Base-by-base conservation (phyloP, 1,139 yeast genomes). In the Taphrina populina region DNA sequence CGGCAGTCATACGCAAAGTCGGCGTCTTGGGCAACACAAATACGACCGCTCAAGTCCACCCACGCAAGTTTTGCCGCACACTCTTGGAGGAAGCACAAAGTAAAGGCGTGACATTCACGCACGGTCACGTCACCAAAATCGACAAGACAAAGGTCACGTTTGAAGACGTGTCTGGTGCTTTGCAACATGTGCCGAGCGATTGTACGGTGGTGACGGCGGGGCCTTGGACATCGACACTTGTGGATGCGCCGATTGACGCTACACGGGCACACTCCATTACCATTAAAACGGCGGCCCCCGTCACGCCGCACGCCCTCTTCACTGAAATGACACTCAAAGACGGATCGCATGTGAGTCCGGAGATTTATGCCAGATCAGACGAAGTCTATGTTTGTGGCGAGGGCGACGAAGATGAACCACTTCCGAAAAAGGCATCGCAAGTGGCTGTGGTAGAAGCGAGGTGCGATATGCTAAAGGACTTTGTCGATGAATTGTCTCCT, bases 311-410 rank as follows among this genome's bases (percentile, higher is more conserved):
- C 70, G 98, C 97, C 2, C 82, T 92, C 43, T 94, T 92, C 72
- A 88, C 97, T 7, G 97, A 92, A 69, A 76, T 90, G 64, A 83
- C 83, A 66, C 74, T 86, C 17, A 80, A 79, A 19, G 76, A 80
- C 21, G 76, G 76, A 56, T 76, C 81, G 52, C 85, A 83, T 69
- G 62, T 59, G 15, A 56, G 63, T 2, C 98, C 98, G 1, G 98
- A 92, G 69, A 82, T 92, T 59, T 92, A 92, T 69, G 96, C 98
- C 7, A 80, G 98, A 66, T 83, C 82, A 66, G 96, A 92, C 70
- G 98, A 92, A 70, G 95, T 92, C 30, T 92, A 90, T 65, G 94
- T 92, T 1, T 92, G 98, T 71, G 98, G 98, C 47, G 98, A 92
- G 70, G 96, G 96, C 40, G 96, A 90, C 67, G 83, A 92, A 1